Base-by-base conservation (phyloP, 805 yeast genomes). In the Wickerhamiella lipophila region DNA sequence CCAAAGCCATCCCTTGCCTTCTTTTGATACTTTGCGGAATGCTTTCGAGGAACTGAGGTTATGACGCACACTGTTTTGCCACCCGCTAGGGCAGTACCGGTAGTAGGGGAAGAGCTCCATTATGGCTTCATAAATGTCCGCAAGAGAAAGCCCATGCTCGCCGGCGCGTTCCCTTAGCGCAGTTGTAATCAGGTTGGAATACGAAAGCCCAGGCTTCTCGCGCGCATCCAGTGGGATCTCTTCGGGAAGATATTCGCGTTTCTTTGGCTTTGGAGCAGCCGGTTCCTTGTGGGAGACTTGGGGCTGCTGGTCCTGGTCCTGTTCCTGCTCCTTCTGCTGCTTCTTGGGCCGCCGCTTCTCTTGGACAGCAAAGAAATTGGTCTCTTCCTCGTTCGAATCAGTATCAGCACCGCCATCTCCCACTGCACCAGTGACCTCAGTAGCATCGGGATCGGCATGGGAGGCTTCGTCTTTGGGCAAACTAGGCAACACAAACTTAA, bases 1-100 rank as follows among this genome's bases (percentile, higher is more conserved):
- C 94, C 95, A 89, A 26, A 84, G 67, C 94, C 95, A 88, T 50
- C 95, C 95, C 62, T 83, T 83, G n/a, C 94, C 92, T 57, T 83
- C 92, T 52, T 82, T 81, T 34, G 86, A 78, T 13, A 83, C 80
- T 59, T 83, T 83, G 47, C 77, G 72, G 68, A 89, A 92, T 6
- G 89, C 79, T 65, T 85, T 86, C 65, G 87, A 87, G 55, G 86
- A 71, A 19, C 89, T 81, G 35, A 92, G 70, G 58, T 87, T 88
- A 66, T 92, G 98, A 46, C 94, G 75, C 16, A 92, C 94, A 0
- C 94, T 78, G 60, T 84, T 81, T 67, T 92, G 98, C 98, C 98
- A 92, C 2, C 97, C 97, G 63, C 87, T 95, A 0, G 94, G 89
- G 58, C 96, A 88, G 65, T 85, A 89, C 58, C 80, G 76, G 66